A percentile compares a stretch with the other conserved stretches of the same genome.
phyloP scores from a whole-genome alignment of 352 stramenopile genomes.

The Nannochloropsis limnetica region DNA sequence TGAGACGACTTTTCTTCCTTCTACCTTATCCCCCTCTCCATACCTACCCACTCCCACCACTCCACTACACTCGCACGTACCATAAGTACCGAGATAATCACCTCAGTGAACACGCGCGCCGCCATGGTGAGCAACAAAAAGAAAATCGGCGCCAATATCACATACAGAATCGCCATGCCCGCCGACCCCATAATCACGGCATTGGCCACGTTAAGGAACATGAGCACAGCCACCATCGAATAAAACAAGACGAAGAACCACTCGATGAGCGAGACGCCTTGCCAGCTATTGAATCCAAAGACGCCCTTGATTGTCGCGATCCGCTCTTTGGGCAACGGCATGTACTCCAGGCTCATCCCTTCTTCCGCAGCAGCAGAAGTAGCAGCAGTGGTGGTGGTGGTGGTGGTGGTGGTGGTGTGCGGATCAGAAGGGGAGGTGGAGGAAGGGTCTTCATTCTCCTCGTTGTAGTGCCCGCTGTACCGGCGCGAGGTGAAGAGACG shows the following conservation, averaged over 20 bases:
- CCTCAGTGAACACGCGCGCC: conserved; percentile 13
- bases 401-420: neutral
- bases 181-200: neutral
- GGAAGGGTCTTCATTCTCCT: neutral
- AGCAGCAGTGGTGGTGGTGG: neutral
- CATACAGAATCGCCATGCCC: neutral
- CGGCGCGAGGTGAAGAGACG: neutral
- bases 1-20: too few species aligned
- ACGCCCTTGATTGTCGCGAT: conserved; percentile 13
- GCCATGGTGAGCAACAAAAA: conserved; percentile 22
- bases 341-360: neutral
- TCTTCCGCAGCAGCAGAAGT: neutral
- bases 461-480: conserved; percentile 26
- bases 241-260: conserved; percentile 32
- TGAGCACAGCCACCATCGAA: neutral
- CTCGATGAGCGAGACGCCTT: neutral
- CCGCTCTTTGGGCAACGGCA: conserved; percentile 14
- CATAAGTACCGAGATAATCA: neutral
- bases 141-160: conserved; percentile 18
- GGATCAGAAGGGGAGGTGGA: neutral
- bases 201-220: neutral
- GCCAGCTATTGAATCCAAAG: neutral
- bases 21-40: neutral
- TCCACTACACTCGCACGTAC: neutral
- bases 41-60: neutral